These are phyloP conservation scores for Pseudogymnoascus sp. DNA, from an alignment of 2,329 filamentous ascomycete genomes.

Conservation along the genomic window DNA sequence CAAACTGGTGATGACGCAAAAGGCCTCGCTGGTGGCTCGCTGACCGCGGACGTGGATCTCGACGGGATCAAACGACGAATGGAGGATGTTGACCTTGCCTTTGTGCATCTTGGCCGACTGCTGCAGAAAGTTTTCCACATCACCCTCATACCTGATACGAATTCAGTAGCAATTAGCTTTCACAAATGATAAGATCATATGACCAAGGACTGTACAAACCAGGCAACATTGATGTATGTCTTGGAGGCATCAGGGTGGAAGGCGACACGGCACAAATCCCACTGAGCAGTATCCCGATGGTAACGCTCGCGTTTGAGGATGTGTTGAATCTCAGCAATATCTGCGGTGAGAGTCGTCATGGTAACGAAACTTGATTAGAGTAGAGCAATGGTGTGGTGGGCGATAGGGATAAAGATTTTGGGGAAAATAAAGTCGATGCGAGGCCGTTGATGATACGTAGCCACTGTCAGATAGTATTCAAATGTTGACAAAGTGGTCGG, in stretches of 20 bases:
- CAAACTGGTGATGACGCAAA: background rate
- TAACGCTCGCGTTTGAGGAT: background rate
- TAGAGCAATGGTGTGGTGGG: background rate
- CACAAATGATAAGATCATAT: background rate
- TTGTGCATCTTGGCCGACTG: background rate
- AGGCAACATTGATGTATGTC: background rate
- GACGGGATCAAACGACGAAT: background rate
- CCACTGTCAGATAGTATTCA: background rate
- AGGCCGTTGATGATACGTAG: background rate
- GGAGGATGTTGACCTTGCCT: conserved; percentile 2
- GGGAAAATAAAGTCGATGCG: background rate
- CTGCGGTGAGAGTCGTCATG: background rate
- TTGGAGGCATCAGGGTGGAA: background rate
- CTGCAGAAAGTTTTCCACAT: background rate
- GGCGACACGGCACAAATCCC: background rate
- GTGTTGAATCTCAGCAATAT: background rate
- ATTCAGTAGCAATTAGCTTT: background rate
- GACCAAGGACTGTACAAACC: background rate
- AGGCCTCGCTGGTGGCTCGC: background rate
- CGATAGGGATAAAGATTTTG: background rate
- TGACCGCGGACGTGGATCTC: background rate
- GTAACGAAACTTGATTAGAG: background rate
- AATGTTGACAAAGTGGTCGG: background rate
- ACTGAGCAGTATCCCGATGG: background rate
- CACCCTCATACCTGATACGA: background rate